Conservation (phyloP, 306 rosid genomes). For the Lathyrus oleraceus region DNA sequence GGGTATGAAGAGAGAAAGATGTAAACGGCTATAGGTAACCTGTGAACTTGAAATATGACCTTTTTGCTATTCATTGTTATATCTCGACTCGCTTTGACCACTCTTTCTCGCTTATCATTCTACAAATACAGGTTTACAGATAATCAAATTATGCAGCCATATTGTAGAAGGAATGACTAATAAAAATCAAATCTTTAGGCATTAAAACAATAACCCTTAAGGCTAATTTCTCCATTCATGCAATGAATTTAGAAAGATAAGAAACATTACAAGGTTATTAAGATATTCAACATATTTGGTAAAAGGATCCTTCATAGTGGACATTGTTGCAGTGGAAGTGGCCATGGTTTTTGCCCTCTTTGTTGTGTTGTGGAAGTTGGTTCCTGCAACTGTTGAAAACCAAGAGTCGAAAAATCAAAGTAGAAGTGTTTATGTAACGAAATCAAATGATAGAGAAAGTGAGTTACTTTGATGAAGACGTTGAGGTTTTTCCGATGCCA, state of each 20-base stretch:
- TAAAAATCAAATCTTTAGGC: background rate
- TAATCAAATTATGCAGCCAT: too few species aligned
- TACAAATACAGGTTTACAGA: slow-evolving; percentile 36
- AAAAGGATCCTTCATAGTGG: slow-evolving; percentile 72
- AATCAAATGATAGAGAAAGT: background rate
- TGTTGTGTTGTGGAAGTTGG: slow-evolving; percentile 43
- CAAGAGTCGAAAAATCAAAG: background rate
- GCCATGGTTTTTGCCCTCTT: slow-evolving; percentile 66
- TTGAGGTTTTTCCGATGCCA: slow-evolving; percentile 60
- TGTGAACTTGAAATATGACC: slow-evolving; percentile 96
- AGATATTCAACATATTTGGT: slow-evolving; percentile 66
- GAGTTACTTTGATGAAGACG: slow-evolving; percentile 51
- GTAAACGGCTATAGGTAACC: slow-evolving; percentile 48
- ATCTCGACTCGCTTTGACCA: slow-evolving; percentile 93
- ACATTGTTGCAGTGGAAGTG: slow-evolving; percentile 34
- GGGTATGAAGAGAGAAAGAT: background rate
- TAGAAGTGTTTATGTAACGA: background rate
- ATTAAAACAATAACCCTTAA: slow-evolving; percentile 6
- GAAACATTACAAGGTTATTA: slow-evolving; percentile 63
- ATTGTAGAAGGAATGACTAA: too few species aligned
- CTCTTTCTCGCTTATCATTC: slow-evolving; percentile 94
- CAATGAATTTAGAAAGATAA: slow-evolving; percentile 7
- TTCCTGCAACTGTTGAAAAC: slow-evolving; percentile 48
- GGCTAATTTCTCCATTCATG: slow-evolving; percentile 1
- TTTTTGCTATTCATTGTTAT: slow-evolving; percentile 93